Conservation (phyloP, 176 grass and related monocot species). For the Hyparrhenia diplandra region DNA sequence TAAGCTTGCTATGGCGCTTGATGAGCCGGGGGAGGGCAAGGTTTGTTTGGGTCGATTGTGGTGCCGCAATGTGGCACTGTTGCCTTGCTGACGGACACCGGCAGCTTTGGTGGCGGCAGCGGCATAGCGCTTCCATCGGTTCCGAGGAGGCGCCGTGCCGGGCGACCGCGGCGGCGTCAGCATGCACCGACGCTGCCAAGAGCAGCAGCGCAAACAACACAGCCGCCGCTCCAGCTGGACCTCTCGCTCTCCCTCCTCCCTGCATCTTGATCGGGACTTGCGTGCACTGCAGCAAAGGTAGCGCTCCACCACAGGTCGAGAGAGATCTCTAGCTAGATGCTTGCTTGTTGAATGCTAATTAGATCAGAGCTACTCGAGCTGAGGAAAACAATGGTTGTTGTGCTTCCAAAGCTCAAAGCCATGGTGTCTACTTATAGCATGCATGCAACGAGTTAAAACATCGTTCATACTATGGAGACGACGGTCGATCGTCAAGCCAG, state of each 20-base stretch:
- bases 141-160: not conserved
- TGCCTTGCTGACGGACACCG: not conserved
- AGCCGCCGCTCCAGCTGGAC: not conserved
- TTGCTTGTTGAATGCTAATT: not conserved
- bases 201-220: not conserved
- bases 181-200: not conserved
- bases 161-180: not conserved
- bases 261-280: not conserved
- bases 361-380: not conserved
- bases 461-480: not conserved
- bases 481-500: not conserved
- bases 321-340: not conserved
- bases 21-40: not conserved
- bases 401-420: not conserved
- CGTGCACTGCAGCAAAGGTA: not conserved
- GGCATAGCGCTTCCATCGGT: too few relatives aligned
- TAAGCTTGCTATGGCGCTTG: not conserved
- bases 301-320: not conserved
- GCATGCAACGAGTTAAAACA: not conserved
- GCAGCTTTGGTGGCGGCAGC: not conserved
- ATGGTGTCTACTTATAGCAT: not conserved
- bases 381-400: not conserved
- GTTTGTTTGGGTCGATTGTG: not conserved
- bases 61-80: not conserved
- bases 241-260: not conserved